Base-by-base conservation (phyloP, 441 rosid species). In the Populus trichocarpa region DNA sequence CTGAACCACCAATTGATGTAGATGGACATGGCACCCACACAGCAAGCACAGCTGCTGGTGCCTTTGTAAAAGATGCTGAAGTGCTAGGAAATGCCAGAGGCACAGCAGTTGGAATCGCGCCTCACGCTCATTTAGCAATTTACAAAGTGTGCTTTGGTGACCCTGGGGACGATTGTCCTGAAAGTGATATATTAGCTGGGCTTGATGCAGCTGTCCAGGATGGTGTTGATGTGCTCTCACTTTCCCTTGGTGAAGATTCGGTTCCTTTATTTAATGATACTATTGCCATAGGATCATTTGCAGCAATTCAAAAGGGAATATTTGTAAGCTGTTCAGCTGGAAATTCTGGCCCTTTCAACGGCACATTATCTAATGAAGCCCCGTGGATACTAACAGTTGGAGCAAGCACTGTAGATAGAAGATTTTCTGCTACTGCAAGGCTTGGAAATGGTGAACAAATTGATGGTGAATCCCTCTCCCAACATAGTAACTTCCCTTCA, bases 331-430 rank as follows among this genome's bases (percentile, higher is more conserved):
- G 88, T 16, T 4, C 88, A 2, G 91, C 82, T 0, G 91, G 87
- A 67, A 88, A 88, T 73, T 78, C 70, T 1, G 89, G 91, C 32
- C 91, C 90, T 82, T 33, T 20, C 22, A 67, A 69, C 4, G 3
- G 79, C 73, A 74, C 88, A 8, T 30, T 85, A 74, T 84, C 81
- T 1, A 87, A 88, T 30, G 86, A 91, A 71, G 92, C 90, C 33
- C 92, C 91, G 0, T 89, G 90, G 91, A 77, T 85, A 73, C 88
- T 85, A 66, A 82, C 89, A 1, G 89, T 87, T n/a, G 91, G 87
- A 67, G 93, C 90, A 67, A 87, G 85, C 84, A 85, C 88, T 64
- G 46, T 81, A 22, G 84, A 85, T 70, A 79, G 88, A 72, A 81
- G 64, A 67, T 70, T 88, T n/a, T 59, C 42, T 26, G 88, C 88